phyloP scores from a whole-genome alignment of 179 eudicot species.

The Corrigiola litoralis region DNA sequence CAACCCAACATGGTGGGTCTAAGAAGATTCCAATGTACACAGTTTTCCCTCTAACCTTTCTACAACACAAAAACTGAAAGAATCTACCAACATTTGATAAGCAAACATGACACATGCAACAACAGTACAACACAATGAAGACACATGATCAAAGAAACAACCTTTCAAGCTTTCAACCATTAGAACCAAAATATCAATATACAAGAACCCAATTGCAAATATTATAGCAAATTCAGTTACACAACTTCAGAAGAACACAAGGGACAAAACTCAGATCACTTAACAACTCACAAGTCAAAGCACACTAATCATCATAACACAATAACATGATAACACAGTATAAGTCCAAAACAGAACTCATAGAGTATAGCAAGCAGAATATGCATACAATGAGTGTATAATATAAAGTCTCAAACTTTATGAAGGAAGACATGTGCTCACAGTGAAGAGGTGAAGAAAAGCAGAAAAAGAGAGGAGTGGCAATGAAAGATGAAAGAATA shows the following conservation, averaged over 20 bases:
- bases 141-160: constrained; percentile 14
- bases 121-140: neutral
- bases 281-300: constrained; percentile 10
- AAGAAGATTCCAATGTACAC: too few relatives aligned
- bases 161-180: constrained; percentile 2
- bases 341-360: neutral
- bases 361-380: neutral
- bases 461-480: neutral
- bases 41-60: too few relatives aligned
- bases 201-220: constrained; percentile 10
- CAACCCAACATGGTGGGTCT: too few relatives aligned
- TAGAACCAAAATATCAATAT: constrained; percentile 1
- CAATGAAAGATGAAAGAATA: constrained; percentile 6
- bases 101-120: constrained; percentile 14
- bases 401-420: neutral
- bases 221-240: neutral
- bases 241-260: constrained; percentile 4
- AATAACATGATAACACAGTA: constrained; percentile 1
- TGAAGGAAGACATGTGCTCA: constrained; percentile 7
- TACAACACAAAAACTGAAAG: neutral
- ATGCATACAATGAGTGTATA: neutral
- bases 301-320: neutral
- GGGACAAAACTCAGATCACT: constrained; percentile 11
- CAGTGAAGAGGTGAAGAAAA: constrained; percentile 3
- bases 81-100: neutral